Conservation (phyloP, 2,329 filamentous ascomycete genomes). For the Fusarium subtropicale region DNA sequence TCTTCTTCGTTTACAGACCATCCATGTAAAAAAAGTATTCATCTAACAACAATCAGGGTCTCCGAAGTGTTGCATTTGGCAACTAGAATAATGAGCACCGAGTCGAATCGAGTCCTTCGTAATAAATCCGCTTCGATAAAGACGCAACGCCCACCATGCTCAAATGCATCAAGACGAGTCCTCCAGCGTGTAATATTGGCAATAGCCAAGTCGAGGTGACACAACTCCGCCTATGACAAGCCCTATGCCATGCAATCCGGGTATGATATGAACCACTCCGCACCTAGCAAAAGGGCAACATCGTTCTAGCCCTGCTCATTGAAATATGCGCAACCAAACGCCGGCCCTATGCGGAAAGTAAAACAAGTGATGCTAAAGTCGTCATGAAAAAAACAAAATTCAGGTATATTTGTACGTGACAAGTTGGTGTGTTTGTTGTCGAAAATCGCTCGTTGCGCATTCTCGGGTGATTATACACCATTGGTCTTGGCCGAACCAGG, state of each 20-base stretch:
- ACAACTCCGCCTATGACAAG: constrained; percentile 43
- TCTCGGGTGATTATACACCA: constrained; percentile 46
- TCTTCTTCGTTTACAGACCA: constrained; percentile 18
- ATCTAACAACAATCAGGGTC: constrained; percentile 37
- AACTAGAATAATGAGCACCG: constrained; percentile 8
- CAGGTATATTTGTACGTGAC: constrained; percentile 38
- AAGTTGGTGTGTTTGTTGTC: constrained; percentile 2
- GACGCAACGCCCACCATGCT: constrained; percentile 27
- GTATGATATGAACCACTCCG: constrained; percentile 45
- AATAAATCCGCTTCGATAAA: constrained; percentile 25
- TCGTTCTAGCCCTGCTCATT: constrained; percentile 41
- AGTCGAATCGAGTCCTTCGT: constrained; percentile 16
- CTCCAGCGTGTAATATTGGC: constrained; percentile 25
- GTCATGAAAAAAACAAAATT: constrained; percentile 41
- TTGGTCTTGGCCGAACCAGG: constrained; percentile 50
- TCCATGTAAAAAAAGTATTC: constrained; percentile 26
- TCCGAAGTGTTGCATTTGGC: constrained; percentile 20
- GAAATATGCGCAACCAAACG: constrained; percentile 45
- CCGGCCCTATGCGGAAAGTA: constrained; percentile 46
- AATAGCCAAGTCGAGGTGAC: constrained; percentile 31
- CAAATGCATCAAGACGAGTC: constrained; percentile 33
- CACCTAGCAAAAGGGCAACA: constrained; percentile 34
- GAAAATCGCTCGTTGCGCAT: constrained; percentile 1
- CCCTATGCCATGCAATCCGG: constrained; percentile 48
- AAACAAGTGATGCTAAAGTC: constrained; percentile 40